Percentiles rank a stretch among this genome's conserved stretches.
phyloP scores from a whole-genome alignment of 805 yeast genomes.

The Metschnikowia arizonensis region DNA sequence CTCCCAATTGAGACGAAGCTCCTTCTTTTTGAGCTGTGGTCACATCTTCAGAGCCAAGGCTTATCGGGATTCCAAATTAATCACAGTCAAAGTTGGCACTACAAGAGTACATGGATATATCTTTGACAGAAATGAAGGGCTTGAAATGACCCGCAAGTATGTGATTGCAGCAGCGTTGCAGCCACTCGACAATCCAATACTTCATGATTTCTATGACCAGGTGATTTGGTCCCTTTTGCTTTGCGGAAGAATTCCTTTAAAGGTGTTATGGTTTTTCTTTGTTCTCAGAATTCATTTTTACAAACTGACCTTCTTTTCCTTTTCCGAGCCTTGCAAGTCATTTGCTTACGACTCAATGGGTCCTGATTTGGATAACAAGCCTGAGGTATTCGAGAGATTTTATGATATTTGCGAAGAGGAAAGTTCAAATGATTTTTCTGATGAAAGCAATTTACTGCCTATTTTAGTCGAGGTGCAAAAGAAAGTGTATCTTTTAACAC shows the following conservation, averaged over 20 bases:
- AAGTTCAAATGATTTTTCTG: neutral
- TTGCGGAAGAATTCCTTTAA: slow-evolving; percentile 11
- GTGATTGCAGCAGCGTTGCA: slow-evolving; percentile 14
- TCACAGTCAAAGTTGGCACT: neutral
- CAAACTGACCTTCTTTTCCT: slow-evolving; percentile 5
- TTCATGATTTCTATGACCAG: slow-evolving; percentile 12
- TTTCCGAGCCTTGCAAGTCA: slow-evolving; percentile 5
- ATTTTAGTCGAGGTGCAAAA: slow-evolving; percentile 5
- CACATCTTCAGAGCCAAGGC: slow-evolving; percentile 10
- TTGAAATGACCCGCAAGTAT: slow-evolving; percentile 15
- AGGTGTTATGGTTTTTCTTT: slow-evolving; percentile 9
- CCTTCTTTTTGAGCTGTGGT: slow-evolving; percentile 13
- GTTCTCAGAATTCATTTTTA: slow-evolving; percentile 9
- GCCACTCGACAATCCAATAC: slow-evolving; percentile 13
- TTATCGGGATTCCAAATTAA: neutral
- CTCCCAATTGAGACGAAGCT: slow-evolving; percentile 9
- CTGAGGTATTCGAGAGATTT: slow-evolving; percentile 4
- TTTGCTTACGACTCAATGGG: slow-evolving; percentile 2
- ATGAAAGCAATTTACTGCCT: slow-evolving; percentile 2
- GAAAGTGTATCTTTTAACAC: neutral
- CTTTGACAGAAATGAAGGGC: slow-evolving; percentile 2
- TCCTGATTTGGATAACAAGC: slow-evolving; percentile 1
- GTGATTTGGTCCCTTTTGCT: slow-evolving; percentile 17
- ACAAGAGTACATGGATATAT: neutral
- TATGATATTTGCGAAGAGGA: slow-evolving; percentile 4